Evolutionary conservation across 305 asterid genomes (phyloP).

Genomic region (Fraxinus latifolia): DNA sequence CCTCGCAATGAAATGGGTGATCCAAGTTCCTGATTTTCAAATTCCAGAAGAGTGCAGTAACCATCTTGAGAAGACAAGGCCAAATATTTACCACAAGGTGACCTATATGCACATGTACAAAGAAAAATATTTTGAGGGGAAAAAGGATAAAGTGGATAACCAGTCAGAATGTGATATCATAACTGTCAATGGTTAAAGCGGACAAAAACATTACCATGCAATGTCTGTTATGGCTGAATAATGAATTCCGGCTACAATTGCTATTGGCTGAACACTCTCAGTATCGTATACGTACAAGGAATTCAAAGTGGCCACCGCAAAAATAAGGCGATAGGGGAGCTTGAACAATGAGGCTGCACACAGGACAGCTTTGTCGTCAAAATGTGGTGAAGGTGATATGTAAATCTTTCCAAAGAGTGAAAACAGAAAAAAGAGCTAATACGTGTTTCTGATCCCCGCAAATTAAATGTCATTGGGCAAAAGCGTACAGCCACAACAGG

Average conservation of each 20-base stretch:
- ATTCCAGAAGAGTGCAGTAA: constrained; percentile 85
- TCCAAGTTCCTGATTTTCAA: constrained; percentile 80
- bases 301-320: constrained; percentile 91
- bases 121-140: not conserved
- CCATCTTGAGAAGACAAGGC: constrained; percentile 93
- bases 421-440: constrained; percentile 22
- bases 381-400: constrained; percentile 2
- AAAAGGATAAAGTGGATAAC: not conserved
- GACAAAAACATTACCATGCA: constrained; percentile 58
- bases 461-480: constrained; percentile 65
- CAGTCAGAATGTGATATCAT: not conserved
- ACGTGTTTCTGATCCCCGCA: constrained; percentile 68
- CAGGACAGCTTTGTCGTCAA: constrained; percentile 23
- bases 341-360: constrained; percentile 67
- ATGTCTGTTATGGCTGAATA: constrained; percentile 90
- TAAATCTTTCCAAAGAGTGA: not conserved
- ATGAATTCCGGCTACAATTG: constrained; percentile 78
- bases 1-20: constrained; percentile 53
- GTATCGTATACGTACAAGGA: constrained; percentile 86
- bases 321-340: constrained; percentile 86
- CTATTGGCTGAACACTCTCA: constrained; percentile 80
- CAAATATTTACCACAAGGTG: constrained; percentile 67
- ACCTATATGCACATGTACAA: constrained; percentile 38
- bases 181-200: not conserved
- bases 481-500: constrained; percentile 91